A percentile compares a stretch with the other conserved stretches of the same genome.
phyloP scores from a whole-genome alignment of 2,329 filamentous ascomycete species.

The Clonostachys chloroleuca region DNA sequence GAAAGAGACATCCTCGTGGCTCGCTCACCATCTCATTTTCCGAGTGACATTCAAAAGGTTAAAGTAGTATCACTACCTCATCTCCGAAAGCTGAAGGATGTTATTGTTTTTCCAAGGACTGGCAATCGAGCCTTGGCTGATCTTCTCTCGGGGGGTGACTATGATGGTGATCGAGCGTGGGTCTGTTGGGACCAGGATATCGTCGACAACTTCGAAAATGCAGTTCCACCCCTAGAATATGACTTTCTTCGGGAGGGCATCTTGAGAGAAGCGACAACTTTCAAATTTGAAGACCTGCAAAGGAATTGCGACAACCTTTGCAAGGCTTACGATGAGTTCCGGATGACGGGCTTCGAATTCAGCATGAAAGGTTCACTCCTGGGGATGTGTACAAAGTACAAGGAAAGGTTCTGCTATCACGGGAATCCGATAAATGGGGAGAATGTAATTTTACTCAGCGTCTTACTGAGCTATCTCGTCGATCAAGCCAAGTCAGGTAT shows the following conservation, averaged over 20 bases:
- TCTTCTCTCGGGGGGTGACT: constrained; percentile 74
- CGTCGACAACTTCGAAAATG: constrained; percentile 63
- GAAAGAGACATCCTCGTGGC: constrained; percentile 61
- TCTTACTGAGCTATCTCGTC: constrained; percentile 47
- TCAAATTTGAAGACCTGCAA: constrained; percentile 39
- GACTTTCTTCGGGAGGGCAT: constrained; percentile 41
- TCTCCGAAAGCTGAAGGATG: constrained; percentile 67
- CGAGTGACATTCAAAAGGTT: constrained; percentile 70
- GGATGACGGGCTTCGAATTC: constrained; percentile 52
- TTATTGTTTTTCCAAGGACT: constrained; percentile 70
- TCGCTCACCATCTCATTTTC: constrained; percentile 64
- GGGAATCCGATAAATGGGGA: constrained; percentile 41
- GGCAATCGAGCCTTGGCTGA: constrained; percentile 61
- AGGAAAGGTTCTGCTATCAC: constrained; percentile 59
- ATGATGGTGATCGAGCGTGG: constrained; percentile 78
- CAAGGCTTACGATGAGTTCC: constrained; percentile 31
- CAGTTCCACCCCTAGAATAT: constrained; percentile 20
- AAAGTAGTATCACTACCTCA: constrained; percentile 52
- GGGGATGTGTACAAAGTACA: constrained; percentile 60
- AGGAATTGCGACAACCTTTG: constrained; percentile 17
- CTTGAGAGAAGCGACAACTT: constrained; percentile 32
- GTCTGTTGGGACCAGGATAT: constrained; percentile 68
- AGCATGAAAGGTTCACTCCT: constrained; percentile 52
- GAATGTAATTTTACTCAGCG: constrained; percentile 42
- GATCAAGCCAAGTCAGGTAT: constrained; percentile 54